Base-by-base conservation (phyloP, 371 early-diverging fungal species). In the Mucor racemosus region DNA sequence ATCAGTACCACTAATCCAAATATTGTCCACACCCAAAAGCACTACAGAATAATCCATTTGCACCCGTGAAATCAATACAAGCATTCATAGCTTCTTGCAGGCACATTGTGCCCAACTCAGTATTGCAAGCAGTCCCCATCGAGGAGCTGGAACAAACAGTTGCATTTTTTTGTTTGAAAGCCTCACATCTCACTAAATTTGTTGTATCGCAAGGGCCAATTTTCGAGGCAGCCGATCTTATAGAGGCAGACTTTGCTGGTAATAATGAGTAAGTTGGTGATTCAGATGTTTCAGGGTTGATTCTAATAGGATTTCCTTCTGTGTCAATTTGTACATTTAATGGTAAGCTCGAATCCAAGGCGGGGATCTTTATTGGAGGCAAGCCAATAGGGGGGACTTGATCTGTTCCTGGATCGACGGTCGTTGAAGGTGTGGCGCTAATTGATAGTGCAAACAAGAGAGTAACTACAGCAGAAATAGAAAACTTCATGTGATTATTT, bases 341-440 rank as follows among this genome's bases (percentile, higher is more conserved):
- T 50, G 50, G 50, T 21, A 50, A 50, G 13, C 11, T 26, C 4
- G 50, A 1, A 50, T 50, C 36, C 9, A 2, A 5, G 10, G 50
- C 26, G 10, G 50, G 50, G 5, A 50, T 31, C 26, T 50, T 50
- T 26, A 50, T 21, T 0, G 50, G 50, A 5, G 50, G 50, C 9
- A 50, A 31, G 17, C 50, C 50, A 50, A 50, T 50, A 21, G 50
- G 50, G 21, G 50, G 50, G 10, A 50, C 50, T 26, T 50, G 50
- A 50, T 50, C 50, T 50, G 50, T 50, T 7, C 50, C 50, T 50
- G 50, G 21, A 50, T 50, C 31, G 21, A 21, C 50, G 21, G 13
- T 19, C 11, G 48, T 48, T 19, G 50, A 17, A 11, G 41, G 11
- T 41, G 50, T 21, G 5, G 50, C 50, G 13, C 21, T 13, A 11